Evolutionary conservation across 768 basidiomycete species (phyloP).

Genomic region (Naganishia kalamii): DNA sequence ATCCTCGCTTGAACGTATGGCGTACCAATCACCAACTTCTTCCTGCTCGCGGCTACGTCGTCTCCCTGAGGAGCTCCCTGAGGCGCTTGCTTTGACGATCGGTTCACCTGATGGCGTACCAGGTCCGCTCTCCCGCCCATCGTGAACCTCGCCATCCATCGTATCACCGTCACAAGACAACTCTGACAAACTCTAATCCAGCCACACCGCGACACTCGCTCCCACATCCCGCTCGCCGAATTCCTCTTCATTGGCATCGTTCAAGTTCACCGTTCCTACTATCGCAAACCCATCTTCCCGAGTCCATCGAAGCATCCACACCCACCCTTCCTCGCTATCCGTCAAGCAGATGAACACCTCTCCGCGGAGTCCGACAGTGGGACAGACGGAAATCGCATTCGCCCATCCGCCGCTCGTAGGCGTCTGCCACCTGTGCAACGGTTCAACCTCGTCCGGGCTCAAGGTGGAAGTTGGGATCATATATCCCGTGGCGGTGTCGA

Average conservation of each 20-base stretch:
- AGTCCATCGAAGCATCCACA: constrained; percentile 24
- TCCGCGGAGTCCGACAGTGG: background rate
- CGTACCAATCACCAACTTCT: too few relatives aligned
- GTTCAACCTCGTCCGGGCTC: background rate
- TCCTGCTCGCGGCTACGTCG: too few relatives aligned
- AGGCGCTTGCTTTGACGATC: too few relatives aligned
- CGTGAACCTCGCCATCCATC: too few relatives aligned
- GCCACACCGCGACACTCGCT: constrained; percentile 3
- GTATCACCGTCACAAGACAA: too few relatives aligned
- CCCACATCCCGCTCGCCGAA: background rate
- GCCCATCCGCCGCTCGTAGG: constrained; percentile 40
- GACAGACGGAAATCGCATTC: constrained; percentile 35
- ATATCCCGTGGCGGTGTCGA: constrained; percentile 21
- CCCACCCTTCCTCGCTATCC: constrained; percentile 34
- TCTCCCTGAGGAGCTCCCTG: too few relatives aligned
- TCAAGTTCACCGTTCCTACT: background rate
- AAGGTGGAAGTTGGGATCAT: background rate
- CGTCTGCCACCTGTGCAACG: constrained; percentile 29
- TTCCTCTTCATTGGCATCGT: background rate
- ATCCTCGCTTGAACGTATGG: too few relatives aligned
- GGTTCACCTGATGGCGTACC: too few relatives aligned
- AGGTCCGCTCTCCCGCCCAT: too few relatives aligned
- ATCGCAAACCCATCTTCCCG: background rate
- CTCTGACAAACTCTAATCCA: too few relatives aligned
- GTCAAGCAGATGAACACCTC: constrained; percentile 31